Evolutionary conservation across 768 basidiomycete genomes (phyloP), one percentile per base, ranked within the genome.

Genomic region (Boletus reticulatus): DNA sequence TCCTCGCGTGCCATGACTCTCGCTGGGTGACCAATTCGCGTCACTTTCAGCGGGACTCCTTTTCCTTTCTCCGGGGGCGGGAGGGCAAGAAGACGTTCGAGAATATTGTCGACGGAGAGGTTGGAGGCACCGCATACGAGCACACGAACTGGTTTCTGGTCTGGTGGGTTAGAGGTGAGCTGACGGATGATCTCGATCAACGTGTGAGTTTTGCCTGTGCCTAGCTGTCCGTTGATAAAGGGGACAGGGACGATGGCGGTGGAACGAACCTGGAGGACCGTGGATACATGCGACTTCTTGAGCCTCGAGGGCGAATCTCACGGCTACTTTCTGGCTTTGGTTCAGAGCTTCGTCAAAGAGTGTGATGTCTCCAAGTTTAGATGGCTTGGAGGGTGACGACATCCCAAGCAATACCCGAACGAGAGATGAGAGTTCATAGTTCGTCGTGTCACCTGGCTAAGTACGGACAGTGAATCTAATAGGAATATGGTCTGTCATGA

Each of bases 201-300:
- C 0, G 96, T 97, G 61, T 94, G 91, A 0, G 96, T 99, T 76
- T 98, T 98, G 8, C 96, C 96, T 3, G 94, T 96, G 55, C 91
- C 87, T 85, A 50, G 41, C 49, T 11, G 46, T 12, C 20, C 10
- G 24, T 59, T 37, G 8, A 36, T 34, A 12, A 43, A 39, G 29
- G 19, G 6, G 9, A n/a, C 10, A 14, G 13, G 11, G 3, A 4
- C 11, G 34, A 24, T 38, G 19, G 14, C 1, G 9, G 47, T 14
- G 19, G 10, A 32, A 31, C 34, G 7, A 66, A 83, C 96, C 96
- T 57, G 97, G 97, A n/a, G 97, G 97, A 0, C 97, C 97, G 65
- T 98, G 95, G 24, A 99, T 94, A 62, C 93, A 92, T 1, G 92
- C 92, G 0, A 98, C 82, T 67, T 96, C 88, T 6, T 81, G 78